phyloP scores from a whole-genome alignment of 441 rosid species.

The Pelargonium citronellum region DNA sequence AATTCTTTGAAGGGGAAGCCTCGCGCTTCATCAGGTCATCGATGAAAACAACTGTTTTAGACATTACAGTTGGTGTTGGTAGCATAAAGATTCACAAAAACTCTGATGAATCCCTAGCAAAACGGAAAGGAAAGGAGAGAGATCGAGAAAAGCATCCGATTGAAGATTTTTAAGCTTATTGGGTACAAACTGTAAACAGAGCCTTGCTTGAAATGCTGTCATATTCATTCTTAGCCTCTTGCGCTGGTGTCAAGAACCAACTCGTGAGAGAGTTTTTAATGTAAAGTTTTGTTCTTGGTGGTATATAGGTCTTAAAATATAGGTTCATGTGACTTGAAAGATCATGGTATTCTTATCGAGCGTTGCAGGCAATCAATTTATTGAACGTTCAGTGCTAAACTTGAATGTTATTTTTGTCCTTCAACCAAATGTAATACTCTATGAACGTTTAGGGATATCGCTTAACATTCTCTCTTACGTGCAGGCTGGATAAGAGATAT shows the following conservation, averaged over 20 bases:
- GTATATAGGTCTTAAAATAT: background rate
- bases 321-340: background rate
- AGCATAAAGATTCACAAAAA: background rate
- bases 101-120: no score
- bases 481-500: no score
- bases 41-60: constrained; percentile 20
- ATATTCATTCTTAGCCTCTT: no score
- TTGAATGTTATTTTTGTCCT: no score
- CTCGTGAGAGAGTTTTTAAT: background rate
- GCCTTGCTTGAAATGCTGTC: background rate
- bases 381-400: no score
- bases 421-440: no score
- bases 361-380: no score
- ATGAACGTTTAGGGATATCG: no score
- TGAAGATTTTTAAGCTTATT: background rate
- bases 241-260: background rate
- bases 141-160: background rate
- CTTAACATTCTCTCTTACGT: no score
- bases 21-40: constrained; percentile 48
- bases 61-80: background rate
- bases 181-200: background rate
- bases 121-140: no score
- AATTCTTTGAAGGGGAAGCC: constrained; percentile 78
- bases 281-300: background rate
- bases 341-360: no score